A percentile compares a stretch with the other conserved stretches of the same genome.
These are phyloP conservation scores for Polychaeton citri DNA, from an alignment of 2,329 filamentous ascomycete species.

Conservation along the genomic window DNA sequence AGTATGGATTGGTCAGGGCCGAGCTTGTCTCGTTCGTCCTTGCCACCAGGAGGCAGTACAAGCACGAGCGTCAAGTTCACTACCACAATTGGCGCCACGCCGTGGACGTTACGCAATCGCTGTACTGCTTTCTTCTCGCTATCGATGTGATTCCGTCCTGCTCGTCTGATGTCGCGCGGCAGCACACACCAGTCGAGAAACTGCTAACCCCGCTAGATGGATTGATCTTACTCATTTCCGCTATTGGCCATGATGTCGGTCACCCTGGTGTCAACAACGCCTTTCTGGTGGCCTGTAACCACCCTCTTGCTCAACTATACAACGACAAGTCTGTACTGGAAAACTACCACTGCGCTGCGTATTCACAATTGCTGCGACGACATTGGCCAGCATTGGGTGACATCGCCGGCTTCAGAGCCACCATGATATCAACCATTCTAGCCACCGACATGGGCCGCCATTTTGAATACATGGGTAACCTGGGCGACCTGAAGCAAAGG, in stretches of 20 bases:
- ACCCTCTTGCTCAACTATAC: conserved; percentile 86
- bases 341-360: conserved; percentile 94
- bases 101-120: conserved; percentile 85
- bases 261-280: conserved; percentile 98
- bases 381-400: conserved; percentile 80
- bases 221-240: conserved; percentile 77
- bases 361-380: conserved; percentile 83
- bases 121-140: conserved; percentile 75
- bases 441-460: conserved; percentile 96
- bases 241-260: conserved; percentile 96
- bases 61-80: conserved; percentile 38
- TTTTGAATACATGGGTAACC: conserved; percentile 88
- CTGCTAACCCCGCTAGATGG: conserved; percentile 79
- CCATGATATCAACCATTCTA: conserved; percentile 96
- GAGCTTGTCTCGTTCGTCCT: conserved; percentile 76
- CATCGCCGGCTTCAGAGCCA: conserved; percentile 63
- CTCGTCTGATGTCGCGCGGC: conserved; percentile 37
- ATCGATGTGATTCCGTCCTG: conserved; percentile 56
- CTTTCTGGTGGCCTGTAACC: conserved; percentile 82
- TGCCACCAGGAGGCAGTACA: conserved; percentile 86
- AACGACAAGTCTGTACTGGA: conserved; percentile 95
- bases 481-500: conserved; percentile 69
- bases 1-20: conserved; percentile 30
- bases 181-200: conserved; percentile 47
- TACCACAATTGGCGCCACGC: conserved; percentile 99